A percentile compares a stretch with the other conserved stretches of the same genome.
phyloP scores from a whole-genome alignment of 2,329 filamentous ascomycete species.

The Botrytis hyacinthi region DNA sequence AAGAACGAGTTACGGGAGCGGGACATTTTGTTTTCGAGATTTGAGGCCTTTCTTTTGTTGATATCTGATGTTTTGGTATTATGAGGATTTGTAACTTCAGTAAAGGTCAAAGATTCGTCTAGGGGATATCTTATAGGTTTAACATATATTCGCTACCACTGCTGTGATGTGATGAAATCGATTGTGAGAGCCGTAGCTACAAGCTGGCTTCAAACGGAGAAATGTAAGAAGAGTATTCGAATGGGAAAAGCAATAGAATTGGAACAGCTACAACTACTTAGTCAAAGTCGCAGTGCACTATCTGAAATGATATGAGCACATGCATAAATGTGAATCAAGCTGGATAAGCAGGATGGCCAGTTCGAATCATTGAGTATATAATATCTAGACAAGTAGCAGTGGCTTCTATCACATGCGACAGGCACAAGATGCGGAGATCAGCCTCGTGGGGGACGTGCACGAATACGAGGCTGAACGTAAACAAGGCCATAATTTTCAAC shows the following conservation, averaged over 20 bases:
- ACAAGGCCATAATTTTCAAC: neutral
- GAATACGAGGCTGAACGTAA: neutral
- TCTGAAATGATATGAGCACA: neutral
- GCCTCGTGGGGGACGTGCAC: slow-evolving; percentile 17
- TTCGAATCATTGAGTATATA: neutral
- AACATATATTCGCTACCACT: neutral
- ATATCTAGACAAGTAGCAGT: neutral
- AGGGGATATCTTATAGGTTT: neutral
- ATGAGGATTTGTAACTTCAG: neutral
- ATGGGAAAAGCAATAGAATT: neutral
- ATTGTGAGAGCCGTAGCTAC: neutral
- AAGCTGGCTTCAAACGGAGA: neutral
- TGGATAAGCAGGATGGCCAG: neutral
- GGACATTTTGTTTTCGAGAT: slow-evolving; percentile 9
- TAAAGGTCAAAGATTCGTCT: neutral
- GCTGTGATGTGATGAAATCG: neutral
- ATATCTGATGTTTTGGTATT: neutral
- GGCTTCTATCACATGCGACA: slow-evolving; percentile 17
- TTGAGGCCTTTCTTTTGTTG: neutral
- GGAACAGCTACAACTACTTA: neutral
- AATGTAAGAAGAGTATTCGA: neutral
- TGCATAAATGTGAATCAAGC: neutral
- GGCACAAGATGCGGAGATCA: slow-evolving; percentile 5
- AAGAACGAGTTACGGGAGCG: slow-evolving; percentile 14
- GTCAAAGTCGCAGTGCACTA: neutral